These are phyloP conservation scores for Geosmithia morbida DNA, from an alignment of 2,329 filamentous ascomycete genomes.

Conservation along the genomic window DNA sequence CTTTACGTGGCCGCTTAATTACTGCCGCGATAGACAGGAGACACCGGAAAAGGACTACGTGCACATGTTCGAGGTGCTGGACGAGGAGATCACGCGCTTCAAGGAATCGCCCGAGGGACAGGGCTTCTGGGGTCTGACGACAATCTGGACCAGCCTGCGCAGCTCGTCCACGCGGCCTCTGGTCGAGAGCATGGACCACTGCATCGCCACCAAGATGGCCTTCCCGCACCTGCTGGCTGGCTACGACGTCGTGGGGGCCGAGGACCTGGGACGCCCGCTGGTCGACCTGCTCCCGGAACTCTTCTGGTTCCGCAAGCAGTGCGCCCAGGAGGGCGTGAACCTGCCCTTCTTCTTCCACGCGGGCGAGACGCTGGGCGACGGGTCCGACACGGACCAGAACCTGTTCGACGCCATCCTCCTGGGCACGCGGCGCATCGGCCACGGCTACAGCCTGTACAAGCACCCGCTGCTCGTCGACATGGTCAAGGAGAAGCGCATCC, in stretches of 20 bases:
- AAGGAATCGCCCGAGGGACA: constrained; percentile 55
- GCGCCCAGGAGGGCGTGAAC: constrained; percentile 59
- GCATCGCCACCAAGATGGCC: constrained; percentile 65
- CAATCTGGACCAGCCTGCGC: constrained; percentile 74
- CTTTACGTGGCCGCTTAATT: constrained; percentile 59
- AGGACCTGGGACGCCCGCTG: constrained; percentile 65
- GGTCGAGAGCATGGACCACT: constrained; percentile 72
- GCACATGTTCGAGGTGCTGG: constrained; percentile 57
- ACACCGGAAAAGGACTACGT: constrained; percentile 51
- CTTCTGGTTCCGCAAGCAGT: constrained; percentile 88
- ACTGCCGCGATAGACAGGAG: constrained; percentile 50
- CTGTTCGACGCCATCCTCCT: constrained; percentile 81
- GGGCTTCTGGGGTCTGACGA: constrained; percentile 69
- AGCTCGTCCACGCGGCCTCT: constrained; percentile 48
- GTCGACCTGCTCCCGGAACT: constrained; percentile 67
- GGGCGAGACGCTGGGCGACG: constrained; percentile 68
- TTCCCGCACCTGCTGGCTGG: constrained; percentile 73
- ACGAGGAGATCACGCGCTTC: constrained; percentile 68
- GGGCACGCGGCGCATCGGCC: constrained; percentile 77
- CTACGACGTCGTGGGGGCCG: constrained; percentile 82
- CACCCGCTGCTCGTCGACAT: constrained; percentile 82
- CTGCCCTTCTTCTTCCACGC: constrained; percentile 96
- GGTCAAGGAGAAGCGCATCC: constrained; percentile 75
- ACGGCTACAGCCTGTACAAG: constrained; percentile 79
- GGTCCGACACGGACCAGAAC: constrained; percentile 62